Evolutionary conservation across 2,329 filamentous ascomycete genomes (phyloP).

Genomic region (Remersonia thermophila): DNA sequence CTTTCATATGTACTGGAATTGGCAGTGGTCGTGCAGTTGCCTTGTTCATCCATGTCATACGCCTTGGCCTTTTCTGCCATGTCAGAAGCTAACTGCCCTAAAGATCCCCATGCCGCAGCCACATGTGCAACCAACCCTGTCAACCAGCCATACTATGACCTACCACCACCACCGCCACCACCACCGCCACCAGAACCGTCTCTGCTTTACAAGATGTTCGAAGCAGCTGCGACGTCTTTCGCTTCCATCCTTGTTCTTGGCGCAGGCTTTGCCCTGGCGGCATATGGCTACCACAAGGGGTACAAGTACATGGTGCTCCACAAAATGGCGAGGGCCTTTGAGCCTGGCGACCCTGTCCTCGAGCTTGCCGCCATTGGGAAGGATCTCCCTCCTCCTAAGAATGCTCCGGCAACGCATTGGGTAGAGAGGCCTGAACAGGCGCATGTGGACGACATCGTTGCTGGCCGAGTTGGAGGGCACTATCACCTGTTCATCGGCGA

Average conservation of each 20-base stretch:
- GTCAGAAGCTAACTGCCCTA: too few species aligned
- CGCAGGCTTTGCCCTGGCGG: slow-evolving; percentile 50
- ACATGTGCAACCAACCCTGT: too few species aligned
- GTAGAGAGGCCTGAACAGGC: slow-evolving; percentile 71
- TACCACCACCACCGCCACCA: too few species aligned
- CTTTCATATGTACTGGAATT: too few species aligned
- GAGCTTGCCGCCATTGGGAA: slow-evolving; percentile 61
- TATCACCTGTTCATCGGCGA: slow-evolving; percentile 90
- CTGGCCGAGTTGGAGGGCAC: slow-evolving; percentile 60
- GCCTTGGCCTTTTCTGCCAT: too few species aligned
- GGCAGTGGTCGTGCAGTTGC: too few species aligned
- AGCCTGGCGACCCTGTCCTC: slow-evolving; percentile 79
- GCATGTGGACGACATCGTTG: slow-evolving; percentile 70
- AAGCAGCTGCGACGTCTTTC: slow-evolving; percentile 62
- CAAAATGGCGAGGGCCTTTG: slow-evolving; percentile 88
- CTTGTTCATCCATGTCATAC: too few species aligned
- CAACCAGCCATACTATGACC: too few species aligned
- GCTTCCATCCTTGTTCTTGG: slow-evolving; percentile 63
- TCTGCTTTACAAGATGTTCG: slow-evolving; percentile 51
- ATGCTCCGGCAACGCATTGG: slow-evolving; percentile 54
- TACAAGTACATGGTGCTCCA: slow-evolving; percentile 86
- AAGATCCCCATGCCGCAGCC: too few species aligned
- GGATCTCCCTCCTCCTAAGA: slow-evolving; percentile 32
- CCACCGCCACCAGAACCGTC: slow-evolving; percentile 18
- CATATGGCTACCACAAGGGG: slow-evolving; percentile 64